A percentile compares a stretch with the other conserved stretches of the same genome.
phyloP scores from a whole-genome alignment of 1,284 basidiomycete species.

The Boletus semigastroideus region DNA sequence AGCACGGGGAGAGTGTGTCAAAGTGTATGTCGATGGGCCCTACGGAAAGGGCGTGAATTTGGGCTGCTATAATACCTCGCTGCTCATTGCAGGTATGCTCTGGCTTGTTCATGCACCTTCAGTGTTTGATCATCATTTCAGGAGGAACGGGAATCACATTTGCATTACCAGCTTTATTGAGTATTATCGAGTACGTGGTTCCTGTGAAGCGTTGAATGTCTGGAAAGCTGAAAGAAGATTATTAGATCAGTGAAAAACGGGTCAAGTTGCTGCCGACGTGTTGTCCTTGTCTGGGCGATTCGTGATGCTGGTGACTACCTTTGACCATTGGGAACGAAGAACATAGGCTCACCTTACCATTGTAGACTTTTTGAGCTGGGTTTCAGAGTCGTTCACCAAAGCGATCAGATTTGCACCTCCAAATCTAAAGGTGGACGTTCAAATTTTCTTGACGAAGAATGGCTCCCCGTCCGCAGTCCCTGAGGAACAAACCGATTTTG shows the following conservation, averaged over 20 bases:
- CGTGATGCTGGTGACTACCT: conserved; percentile 31
- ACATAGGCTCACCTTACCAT: not conserved
- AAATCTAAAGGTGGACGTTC: conserved; percentile 29
- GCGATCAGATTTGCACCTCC: conserved; percentile 20
- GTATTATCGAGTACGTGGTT: conserved; percentile 33
- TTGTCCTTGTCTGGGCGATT: conserved; percentile 38
- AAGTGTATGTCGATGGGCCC: conserved; percentile 42
- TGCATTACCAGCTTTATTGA: conserved; percentile 37
- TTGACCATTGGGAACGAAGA: not conserved
- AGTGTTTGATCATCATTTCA: conserved; percentile 3
- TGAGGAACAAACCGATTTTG: not conserved
- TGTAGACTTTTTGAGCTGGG: conserved; percentile 29
- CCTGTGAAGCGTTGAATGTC: not conserved
- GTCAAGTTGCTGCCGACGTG: conserved; percentile 22
- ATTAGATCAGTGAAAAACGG: conserved; percentile 27
- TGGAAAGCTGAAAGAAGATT: not conserved
- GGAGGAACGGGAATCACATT: conserved; percentile 42
- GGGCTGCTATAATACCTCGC: conserved; percentile 31
- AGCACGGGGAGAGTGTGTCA: conserved; percentile 21
- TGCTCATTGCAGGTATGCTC: conserved; percentile 37
- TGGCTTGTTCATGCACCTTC: not conserved
- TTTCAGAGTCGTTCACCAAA: conserved; percentile 27
- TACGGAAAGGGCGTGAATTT: conserved; percentile 37
- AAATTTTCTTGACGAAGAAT: conserved; percentile 28
- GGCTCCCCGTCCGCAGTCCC: not conserved